Conservation (phyloP, 1,139 yeast genomes). For the Yamadazyma dendronema region DNA sequence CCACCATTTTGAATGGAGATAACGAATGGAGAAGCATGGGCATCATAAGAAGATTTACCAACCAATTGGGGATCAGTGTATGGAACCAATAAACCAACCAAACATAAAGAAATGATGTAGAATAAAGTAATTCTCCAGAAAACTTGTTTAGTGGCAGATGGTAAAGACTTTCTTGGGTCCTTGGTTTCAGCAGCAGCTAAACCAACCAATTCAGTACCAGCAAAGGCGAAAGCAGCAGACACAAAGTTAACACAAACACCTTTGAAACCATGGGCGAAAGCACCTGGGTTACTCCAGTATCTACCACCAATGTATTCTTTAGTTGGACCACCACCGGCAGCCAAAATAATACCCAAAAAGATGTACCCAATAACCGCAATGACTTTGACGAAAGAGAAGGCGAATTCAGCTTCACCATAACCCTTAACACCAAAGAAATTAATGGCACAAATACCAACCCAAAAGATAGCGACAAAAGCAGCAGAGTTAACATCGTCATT, state of each 20-base stretch:
- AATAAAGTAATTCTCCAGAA: conserved; percentile 47
- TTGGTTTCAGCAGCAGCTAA: conserved; percentile 44
- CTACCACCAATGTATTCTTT: conserved; percentile 54
- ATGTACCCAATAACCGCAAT: conserved; percentile 66
- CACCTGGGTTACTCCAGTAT: conserved; percentile 63
- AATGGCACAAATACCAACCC: conserved; percentile 51
- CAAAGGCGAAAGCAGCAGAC: conserved; percentile 47
- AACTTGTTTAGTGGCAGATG: conserved; percentile 47
- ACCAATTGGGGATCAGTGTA: conserved; percentile 31
- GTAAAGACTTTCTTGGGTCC: conserved; percentile 42
- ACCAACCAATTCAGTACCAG: conserved; percentile 49
- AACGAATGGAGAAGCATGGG: conserved; percentile 49
- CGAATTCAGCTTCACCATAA: conserved; percentile 71
- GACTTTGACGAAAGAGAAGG: conserved; percentile 59
- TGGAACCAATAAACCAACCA: conserved; percentile 46
- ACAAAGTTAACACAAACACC: conserved; percentile 50
- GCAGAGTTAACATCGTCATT: conserved; percentile 53
- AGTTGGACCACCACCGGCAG: conserved; percentile 61
- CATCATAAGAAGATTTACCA: conserved; percentile 37
- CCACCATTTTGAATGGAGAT: conserved; percentile 44
- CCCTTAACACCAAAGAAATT: conserved; percentile 67
- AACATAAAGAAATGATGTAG: conserved; percentile 42
- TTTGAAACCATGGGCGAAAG: conserved; percentile 64
- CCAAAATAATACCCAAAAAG: conserved; percentile 66
- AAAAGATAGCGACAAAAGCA: conserved; percentile 70